Percentiles rank a stretch among this genome's conserved stretches.
These are phyloP conservation scores for Scolecobasidium constrictum DNA, from an alignment of 2,329 filamentous ascomycete genomes.

Conservation along the genomic window DNA sequence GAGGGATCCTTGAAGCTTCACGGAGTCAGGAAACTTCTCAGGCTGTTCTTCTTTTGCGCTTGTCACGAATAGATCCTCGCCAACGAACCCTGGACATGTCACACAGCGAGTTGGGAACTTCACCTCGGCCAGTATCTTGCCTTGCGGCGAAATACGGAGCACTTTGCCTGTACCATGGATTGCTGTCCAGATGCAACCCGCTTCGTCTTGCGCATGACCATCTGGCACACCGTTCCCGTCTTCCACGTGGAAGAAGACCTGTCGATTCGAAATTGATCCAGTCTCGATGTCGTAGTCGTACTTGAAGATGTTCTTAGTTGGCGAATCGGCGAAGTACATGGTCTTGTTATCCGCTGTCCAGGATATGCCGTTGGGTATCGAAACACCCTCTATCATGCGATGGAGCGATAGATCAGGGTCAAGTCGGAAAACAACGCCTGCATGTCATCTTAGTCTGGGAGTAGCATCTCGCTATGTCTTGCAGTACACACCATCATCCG, in stretches of 20 bases:
- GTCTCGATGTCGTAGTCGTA: conserved; percentile 61
- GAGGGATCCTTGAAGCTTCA: conserved; percentile 56
- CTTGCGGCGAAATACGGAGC: conserved; percentile 59
- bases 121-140: conserved; percentile 64
- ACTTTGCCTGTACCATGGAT: conserved; percentile 72
- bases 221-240: conserved; percentile 59
- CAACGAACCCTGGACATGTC: conserved; percentile 73
- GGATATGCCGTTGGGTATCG: conserved; percentile 75
- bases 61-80: conserved; percentile 66
- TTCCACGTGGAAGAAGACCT: conserved; percentile 61
- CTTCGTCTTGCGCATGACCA: conserved; percentile 71
- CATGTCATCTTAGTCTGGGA: neutral
- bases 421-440: conserved; percentile 66
- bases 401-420: conserved; percentile 49
- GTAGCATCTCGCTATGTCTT: neutral
- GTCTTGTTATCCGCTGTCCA: conserved; percentile 65
- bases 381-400: conserved; percentile 50
- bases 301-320: conserved; percentile 56
- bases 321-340: conserved; percentile 77
- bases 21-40: conserved; percentile 50
- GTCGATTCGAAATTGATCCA: conserved; percentile 55
- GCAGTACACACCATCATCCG: conserved; percentile 23
- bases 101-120: conserved; percentile 66
- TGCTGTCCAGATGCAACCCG: conserved; percentile 83
- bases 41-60: conserved; percentile 46